Evolutionary conservation across 306 rosid species (phyloP), one percentile per base, ranked within the genome.

Genomic region (Sesbania bispinosa): DNA sequence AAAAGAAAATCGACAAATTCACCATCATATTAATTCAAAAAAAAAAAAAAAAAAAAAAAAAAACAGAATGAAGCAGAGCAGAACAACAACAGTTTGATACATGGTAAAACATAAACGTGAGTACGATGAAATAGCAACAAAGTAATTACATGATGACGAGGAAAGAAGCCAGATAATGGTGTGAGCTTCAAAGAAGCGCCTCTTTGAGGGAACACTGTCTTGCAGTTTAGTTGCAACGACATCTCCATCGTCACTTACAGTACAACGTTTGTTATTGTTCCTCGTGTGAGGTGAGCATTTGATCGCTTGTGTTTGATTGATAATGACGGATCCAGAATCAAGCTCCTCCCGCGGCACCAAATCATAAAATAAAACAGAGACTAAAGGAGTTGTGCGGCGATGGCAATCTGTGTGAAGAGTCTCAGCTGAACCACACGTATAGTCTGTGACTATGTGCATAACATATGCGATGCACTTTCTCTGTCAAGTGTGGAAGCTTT

Each of bases 141-240:
- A 50, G 24, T 2, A 65, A 55, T 63, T 79, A 91, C 91, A 68
- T 86, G 75, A 77, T 23, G 71, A 70, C 54, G 66, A 26, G 77
- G 78, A 46, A 75, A 82, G 11, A 67, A 72, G 51, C 83, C 85
- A 72, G 69, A 29, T 67, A 81, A 74, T 2, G 85, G 84, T 8
- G 67, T 81, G 53, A 80, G 70, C 76, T 79, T 84, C 30, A 85
- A 61, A 80, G 42, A 46, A 33, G 9, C 29, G 69, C 43, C 63
- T 64, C 84, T 83, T 26, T 68, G 54, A 7, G 61, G 83, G 29
- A 86, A 83, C 43, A 47, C 71, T 0, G 80, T 76, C 75, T 88
- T 69, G 77, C 80, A 79, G 66, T 73, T 76, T 60, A 78, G 64
- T 24, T 83, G 88, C 80, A 86, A 81, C 51, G 88, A 81, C 73